phyloP scores from a whole-genome alignment of 2,329 filamentous ascomycete genomes.

The Claviceps fusiformis region DNA sequence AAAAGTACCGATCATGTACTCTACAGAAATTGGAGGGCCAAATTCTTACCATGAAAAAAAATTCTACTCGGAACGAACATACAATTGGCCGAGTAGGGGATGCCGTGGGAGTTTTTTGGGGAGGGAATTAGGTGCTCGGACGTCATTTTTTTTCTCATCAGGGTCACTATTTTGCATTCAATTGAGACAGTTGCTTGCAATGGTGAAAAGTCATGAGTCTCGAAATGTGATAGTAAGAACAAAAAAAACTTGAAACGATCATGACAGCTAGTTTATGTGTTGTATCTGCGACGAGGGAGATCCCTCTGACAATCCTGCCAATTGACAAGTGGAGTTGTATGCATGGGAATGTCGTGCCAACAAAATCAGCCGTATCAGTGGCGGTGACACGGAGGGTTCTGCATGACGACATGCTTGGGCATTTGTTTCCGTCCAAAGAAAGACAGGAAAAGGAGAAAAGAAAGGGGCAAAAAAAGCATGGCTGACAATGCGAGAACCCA shows the following conservation, averaged over 20 bases:
- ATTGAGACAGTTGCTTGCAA: conserved; percentile 18
- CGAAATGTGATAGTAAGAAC: not conserved
- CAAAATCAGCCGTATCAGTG: too few relatives aligned
- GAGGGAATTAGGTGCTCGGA: conserved; percentile 32
- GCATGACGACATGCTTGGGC: too few relatives aligned
- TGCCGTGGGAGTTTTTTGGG: conserved; percentile 28
- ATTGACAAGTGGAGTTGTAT: too few relatives aligned
- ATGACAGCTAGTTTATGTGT: not conserved
- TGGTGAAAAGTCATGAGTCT: not conserved
- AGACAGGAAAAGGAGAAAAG: too few relatives aligned
- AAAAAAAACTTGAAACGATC: not conserved
- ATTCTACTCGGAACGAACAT: conserved; percentile 7
- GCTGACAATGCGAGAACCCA: too few relatives aligned
- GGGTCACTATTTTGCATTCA: conserved; percentile 25
- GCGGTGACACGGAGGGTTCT: too few relatives aligned
- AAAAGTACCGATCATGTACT: conserved; percentile 30
- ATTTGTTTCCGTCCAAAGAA: too few relatives aligned
- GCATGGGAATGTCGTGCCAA: too few relatives aligned
- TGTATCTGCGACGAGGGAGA: not conserved
- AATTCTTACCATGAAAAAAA: conserved; percentile 21
- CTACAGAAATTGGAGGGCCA: conserved; percentile 28
- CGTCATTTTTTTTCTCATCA: conserved; percentile 34
- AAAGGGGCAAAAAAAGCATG: too few relatives aligned
- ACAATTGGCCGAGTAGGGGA: conserved; percentile 22
- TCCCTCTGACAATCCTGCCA: too few relatives aligned